Evolutionary conservation across 2,329 filamentous ascomycete genomes (phyloP).

Genomic region (Botrytis hyacinthi): DNA sequence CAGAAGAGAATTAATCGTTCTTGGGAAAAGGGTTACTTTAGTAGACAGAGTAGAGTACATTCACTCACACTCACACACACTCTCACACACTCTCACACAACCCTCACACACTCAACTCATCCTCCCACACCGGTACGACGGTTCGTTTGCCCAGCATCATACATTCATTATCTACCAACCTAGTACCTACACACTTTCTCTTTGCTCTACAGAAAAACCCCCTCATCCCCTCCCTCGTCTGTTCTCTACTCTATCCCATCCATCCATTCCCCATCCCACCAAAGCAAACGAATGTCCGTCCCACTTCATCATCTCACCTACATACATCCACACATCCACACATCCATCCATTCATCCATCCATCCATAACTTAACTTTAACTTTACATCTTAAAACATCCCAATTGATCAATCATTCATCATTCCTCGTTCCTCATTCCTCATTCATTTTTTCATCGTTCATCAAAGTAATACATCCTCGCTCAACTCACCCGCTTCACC

Average conservation of each 20-base stretch:
- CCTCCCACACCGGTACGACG: background rate
- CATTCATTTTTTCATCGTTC: background rate
- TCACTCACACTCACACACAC: background rate
- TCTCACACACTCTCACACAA: too few species aligned
- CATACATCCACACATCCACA: background rate
- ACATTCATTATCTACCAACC: background rate
- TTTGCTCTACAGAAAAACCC: background rate
- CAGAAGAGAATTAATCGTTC: background rate
- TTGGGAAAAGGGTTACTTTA: too few species aligned
- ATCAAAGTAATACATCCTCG: background rate
- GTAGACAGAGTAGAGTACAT: too few species aligned
- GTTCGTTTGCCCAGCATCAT: background rate
- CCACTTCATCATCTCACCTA: slow-evolving; percentile 8
- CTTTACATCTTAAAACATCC: background rate
- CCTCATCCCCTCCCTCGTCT: slow-evolving; percentile 8
- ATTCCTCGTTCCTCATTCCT: background rate
- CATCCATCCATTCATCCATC: background rate
- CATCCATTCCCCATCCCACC: background rate
- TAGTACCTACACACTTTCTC: background rate
- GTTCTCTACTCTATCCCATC: background rate
- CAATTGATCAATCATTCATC: background rate
- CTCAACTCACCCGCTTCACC: background rate
- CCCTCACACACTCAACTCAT: too few species aligned
- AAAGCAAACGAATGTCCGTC: background rate
- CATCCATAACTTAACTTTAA: background rate